phyloP scores from a whole-genome alignment of 257 asterid genomes.

The Solanum chiquidenum region DNA sequence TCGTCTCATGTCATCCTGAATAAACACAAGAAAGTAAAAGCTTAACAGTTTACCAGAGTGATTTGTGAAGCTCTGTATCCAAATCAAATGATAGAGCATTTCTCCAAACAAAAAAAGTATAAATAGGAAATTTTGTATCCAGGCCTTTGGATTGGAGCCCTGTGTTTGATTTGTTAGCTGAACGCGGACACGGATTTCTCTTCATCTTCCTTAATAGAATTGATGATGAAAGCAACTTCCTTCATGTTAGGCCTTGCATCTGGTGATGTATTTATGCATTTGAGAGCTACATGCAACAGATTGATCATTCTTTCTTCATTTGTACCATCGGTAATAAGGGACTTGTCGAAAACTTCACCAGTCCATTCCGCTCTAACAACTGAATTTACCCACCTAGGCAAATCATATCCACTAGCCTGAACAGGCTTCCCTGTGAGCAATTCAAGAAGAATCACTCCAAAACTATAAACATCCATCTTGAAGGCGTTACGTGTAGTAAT shows the following conservation, averaged over 20 bases:
- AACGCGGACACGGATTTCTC: constrained; percentile 24
- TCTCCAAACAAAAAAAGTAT: not conserved
- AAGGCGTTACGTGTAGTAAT: not conserved
- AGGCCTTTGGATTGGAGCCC: not conserved
- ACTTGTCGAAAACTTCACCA: constrained; percentile 54
- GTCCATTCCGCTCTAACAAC: constrained; percentile 76
- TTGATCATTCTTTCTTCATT: constrained; percentile 56
- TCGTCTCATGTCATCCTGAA: not conserved
- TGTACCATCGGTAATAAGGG: constrained; percentile 36
- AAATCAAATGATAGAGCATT: not conserved
- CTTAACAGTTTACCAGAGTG: not conserved
- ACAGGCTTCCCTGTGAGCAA: constrained; percentile 57
- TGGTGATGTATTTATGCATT: constrained; percentile 33
- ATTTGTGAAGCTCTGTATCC: not conserved
- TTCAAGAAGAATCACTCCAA: constrained; percentile 59
- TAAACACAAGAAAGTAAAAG: not conserved
- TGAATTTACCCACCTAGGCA: constrained; percentile 59
- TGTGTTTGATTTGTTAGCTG: not conserved
- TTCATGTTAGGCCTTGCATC: constrained; percentile 38
- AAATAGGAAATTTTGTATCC: not conserved
- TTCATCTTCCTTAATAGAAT: constrained; percentile 36
- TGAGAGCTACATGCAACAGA: constrained; percentile 59
- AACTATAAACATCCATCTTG: constrained; percentile 35
- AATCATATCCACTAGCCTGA: constrained; percentile 40
- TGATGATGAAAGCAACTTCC: constrained; percentile 41